Evolutionary conservation across 352 stramenopile genomes (phyloP).

Genomic region (Pythium phragmiticola): DNA sequence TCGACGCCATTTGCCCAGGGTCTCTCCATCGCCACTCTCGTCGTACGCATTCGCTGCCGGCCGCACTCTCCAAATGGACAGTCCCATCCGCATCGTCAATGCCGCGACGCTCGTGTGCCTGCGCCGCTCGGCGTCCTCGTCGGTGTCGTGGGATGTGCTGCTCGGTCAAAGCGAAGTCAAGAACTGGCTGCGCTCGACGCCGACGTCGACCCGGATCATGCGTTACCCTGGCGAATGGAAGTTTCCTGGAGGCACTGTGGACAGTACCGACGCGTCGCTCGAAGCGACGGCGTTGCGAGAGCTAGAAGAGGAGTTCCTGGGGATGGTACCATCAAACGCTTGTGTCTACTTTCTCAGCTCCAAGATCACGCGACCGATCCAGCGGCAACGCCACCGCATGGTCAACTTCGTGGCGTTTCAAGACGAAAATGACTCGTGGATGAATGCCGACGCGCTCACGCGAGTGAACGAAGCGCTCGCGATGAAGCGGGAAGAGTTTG

Average conservation of each 20-base stretch:
- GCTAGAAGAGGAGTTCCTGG: constrained; percentile 58
- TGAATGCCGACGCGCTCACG: constrained; percentile 32
- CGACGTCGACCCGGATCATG: constrained; percentile 44
- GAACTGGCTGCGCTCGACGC: constrained; percentile 61
- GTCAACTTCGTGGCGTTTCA: constrained; percentile 68
- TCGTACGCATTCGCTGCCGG: background rate
- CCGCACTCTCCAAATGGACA: constrained; percentile 16
- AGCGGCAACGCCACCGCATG: constrained; percentile 49
- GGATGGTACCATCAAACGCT: constrained; percentile 25
- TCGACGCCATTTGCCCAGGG: no score
- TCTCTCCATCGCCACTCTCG: background rate
- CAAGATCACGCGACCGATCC: constrained; percentile 50
- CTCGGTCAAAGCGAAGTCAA: constrained; percentile 62
- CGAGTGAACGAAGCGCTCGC: constrained; percentile 43
- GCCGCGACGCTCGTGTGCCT: constrained; percentile 38
- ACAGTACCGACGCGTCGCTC: constrained; percentile 38
- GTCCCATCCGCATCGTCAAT: constrained; percentile 32
- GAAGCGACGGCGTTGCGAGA: constrained; percentile 44
- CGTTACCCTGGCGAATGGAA: constrained; percentile 70
- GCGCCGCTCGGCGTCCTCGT: constrained; percentile 17
- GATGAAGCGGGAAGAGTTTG: constrained; percentile 42
- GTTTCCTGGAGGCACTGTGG: constrained; percentile 52
- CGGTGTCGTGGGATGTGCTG: constrained; percentile 53
- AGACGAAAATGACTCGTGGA: constrained; percentile 49
- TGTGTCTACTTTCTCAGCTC: constrained; percentile 37